Evolutionary conservation across 805 yeast species (phyloP), one percentile per base, ranked within the genome.

Genomic region (Wickerhamomyces kurtzmanii): DNA sequence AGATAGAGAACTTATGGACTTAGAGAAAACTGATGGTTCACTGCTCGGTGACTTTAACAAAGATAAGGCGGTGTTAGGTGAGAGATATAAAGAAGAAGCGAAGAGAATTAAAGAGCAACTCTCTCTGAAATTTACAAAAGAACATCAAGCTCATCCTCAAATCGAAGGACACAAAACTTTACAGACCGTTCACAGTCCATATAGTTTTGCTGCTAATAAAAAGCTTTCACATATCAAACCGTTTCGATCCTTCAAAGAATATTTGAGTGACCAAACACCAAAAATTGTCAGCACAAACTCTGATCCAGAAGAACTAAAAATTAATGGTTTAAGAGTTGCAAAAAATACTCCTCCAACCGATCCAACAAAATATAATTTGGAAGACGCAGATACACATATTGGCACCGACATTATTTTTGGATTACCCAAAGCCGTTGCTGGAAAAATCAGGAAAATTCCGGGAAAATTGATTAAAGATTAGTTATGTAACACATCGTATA

Each of bases 131-230:
- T n/a, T 24, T 13, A n/a, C 17, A 16, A 15, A 27, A 22, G 14
- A 20, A 15, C 22, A 26, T 17, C 33, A 31, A 25, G 17, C 13
- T 13, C 15, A 12, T 15, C 12, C 9, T 7, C 17, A 18, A 18
- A 8, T 10, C 8, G 17, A 18, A 14, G 17, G 12, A 5, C 26
- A 15, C 10, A 11, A 12, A 6, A 8, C 17, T 2, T 31, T 27
- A 18, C 40, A 36, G 27, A 33, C 31, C 15, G 34, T 28, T 20
- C 40, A 43, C 22, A 40, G 47, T 15, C 49, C 45, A 1, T 42
- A 32, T 21, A 37, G 13, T 6, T 31, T 28, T 12, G 16, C 25
- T 8, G 37, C 38, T 1, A 27, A 23, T 7, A 26, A 36, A n/a
- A n/a, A n/a, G 13, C 8, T 30, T 4, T 11, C 35, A 7, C 35